Evolutionary conservation across 192 early-diverging fungal species (phyloP).

Genomic region (Entomortierella chlamydospora): DNA sequence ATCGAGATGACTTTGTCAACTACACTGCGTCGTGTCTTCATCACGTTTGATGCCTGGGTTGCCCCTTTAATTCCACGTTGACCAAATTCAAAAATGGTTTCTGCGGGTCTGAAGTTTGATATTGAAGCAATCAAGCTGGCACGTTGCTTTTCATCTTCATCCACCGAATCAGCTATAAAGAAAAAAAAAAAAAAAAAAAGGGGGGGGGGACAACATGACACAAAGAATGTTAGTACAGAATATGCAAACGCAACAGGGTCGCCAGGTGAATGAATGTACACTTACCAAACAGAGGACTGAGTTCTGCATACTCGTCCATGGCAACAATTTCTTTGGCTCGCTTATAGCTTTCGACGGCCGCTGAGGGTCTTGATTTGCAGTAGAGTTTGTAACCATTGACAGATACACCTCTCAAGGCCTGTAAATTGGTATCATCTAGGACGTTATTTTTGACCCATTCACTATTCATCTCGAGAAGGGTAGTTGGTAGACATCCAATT

Average conservation of each 20-base stretch:
- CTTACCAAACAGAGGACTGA: slow-evolving; percentile 82
- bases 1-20: slow-evolving; percentile 56
- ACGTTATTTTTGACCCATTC: slow-evolving; percentile 79
- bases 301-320: slow-evolving; percentile 68
- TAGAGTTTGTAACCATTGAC: slow-evolving; percentile 92
- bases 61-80: slow-evolving; percentile 83
- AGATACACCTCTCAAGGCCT: slow-evolving; percentile 72
- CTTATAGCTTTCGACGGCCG: slow-evolving; percentile 87
- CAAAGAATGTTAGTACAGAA: slow-evolving; percentile 10
- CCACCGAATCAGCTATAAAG: slow-evolving; percentile 49
- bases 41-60: slow-evolving; percentile 72
- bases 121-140: slow-evolving; percentile 78
- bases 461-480: slow-evolving; percentile 74
- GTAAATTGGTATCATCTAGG: slow-evolving; percentile 69
- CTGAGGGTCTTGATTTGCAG: slow-evolving; percentile 80
- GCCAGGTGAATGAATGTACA: not conserved
- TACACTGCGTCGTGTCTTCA: slow-evolving; percentile 72
- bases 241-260: too few species aligned
- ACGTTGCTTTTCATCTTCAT: slow-evolving; percentile 71
- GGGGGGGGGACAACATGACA: not conserved
- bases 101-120: slow-evolving; percentile 84
- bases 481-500: slow-evolving; percentile 79
- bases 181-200: slow-evolving; percentile 10
- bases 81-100: slow-evolving; percentile 97
- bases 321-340: slow-evolving; percentile 87